phyloP scores from a whole-genome alignment of 1,284 basidiomycete species.

The Quambalaria eucalypti region DNA sequence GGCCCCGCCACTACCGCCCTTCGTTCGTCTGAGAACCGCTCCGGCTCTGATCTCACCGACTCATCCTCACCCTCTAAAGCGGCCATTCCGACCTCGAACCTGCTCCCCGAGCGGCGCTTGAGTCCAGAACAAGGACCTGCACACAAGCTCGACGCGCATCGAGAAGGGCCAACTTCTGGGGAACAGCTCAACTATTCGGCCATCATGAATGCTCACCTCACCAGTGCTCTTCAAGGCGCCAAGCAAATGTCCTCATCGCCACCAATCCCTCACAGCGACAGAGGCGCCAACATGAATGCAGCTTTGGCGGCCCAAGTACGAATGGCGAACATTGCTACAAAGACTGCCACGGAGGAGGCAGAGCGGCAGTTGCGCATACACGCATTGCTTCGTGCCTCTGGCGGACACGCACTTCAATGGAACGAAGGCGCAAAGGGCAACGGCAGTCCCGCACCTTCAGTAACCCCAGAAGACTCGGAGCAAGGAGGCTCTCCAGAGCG shows the following conservation, averaged over 20 bases:
- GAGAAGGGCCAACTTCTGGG: neutral
- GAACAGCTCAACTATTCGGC: too few relatives aligned
- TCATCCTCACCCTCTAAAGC: too few relatives aligned
- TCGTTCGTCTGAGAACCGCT: too few relatives aligned
- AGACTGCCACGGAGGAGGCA: slow-evolving; percentile 24
- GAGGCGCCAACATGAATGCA: neutral
- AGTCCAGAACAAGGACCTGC: neutral
- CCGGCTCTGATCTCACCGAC: neutral
- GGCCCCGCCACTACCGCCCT: too few relatives aligned
- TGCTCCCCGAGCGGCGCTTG: neutral
- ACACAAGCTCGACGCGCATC: neutral
- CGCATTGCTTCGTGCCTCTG: slow-evolving; percentile 14
- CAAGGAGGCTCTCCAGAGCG: too few relatives aligned
- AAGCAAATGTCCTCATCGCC: neutral
- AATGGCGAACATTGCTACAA: slow-evolving; percentile 23
- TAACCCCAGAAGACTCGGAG: too few relatives aligned
- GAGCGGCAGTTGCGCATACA: slow-evolving; percentile 26
- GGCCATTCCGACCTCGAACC: neutral
- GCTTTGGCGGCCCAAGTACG: slow-evolving; percentile 10
- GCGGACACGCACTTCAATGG: too few relatives aligned
- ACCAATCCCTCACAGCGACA: neutral
- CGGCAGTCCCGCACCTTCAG: neutral
- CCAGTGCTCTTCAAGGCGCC: neutral
- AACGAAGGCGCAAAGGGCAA: slow-evolving; percentile 2
- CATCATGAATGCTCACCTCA: neutral